phyloP scores from a whole-genome alignment of 352 stramenopile genomes.

The Elongisporangium anandrum region DNA sequence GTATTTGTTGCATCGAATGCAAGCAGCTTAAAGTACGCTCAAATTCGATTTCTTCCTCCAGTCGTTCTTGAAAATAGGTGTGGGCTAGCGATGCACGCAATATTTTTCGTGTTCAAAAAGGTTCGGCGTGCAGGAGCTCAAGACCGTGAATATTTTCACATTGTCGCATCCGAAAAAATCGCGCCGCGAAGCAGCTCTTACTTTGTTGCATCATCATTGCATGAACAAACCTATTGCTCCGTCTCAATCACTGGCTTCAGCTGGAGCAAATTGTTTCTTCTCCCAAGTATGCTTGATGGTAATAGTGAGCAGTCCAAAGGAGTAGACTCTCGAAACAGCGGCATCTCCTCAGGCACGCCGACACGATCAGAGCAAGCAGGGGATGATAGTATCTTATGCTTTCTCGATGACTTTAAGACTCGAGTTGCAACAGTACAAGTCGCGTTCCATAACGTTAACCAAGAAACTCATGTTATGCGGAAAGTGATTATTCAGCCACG shows the following conservation, averaged over 20 bases:
- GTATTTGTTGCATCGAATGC: conserved; percentile 66
- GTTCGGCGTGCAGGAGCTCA: conserved; percentile 43
- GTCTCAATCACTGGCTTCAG: conserved; percentile 74
- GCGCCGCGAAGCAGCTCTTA: conserved; percentile 38
- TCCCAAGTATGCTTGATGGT: conserved; percentile 30
- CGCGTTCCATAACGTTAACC: conserved; percentile 43
- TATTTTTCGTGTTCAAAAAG: conserved; percentile 83
- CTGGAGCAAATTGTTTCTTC: conserved; percentile 72
- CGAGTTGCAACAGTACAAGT: conserved; percentile 62
- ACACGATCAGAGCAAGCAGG: neutral
- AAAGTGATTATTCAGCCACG: conserved; percentile 62
- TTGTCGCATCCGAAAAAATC: conserved; percentile 67
- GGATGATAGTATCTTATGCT: conserved; percentile 28
- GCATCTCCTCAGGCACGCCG: conserved; percentile 10
- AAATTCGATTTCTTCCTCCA: conserved; percentile 58
- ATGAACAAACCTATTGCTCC: conserved; percentile 72
- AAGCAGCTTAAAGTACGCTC: conserved; percentile 60
- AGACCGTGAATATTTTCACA: conserved; percentile 69
- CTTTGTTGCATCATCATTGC: conserved; percentile 62
- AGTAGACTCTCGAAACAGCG: neutral
- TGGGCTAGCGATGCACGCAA: conserved; percentile 51
- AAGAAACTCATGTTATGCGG: conserved; percentile 36
- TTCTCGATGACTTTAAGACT: conserved; percentile 49
- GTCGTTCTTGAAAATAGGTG: conserved; percentile 81
- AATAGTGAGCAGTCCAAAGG: conserved; percentile 1